phyloP scores from a whole-genome alignment of 192 early-diverging fungal species.

The Jimgerdemannia flammicorona region DNA sequence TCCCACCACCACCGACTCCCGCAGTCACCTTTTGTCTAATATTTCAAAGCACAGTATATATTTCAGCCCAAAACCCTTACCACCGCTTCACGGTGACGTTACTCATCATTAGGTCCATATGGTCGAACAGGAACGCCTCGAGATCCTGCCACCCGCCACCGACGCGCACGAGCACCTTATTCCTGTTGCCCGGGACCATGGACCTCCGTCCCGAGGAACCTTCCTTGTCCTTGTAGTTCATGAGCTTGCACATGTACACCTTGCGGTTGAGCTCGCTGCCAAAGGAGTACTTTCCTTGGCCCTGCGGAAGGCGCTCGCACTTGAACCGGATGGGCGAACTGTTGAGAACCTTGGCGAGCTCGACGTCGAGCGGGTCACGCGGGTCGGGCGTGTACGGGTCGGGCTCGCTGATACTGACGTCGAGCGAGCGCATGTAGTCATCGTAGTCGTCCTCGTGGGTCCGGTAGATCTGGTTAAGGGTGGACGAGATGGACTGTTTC shows the following conservation, averaged over 20 bases:
- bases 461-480: neutral
- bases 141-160: conserved; percentile 63
- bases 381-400: conserved; percentile 33
- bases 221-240: conserved; percentile 24
- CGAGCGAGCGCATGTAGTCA: neutral
- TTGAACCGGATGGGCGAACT: conserved; percentile 44
- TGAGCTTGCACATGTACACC: conserved; percentile 39
- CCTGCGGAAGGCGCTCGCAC: conserved; percentile 32
- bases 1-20: neutral
- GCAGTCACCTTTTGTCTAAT: neutral
- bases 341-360: conserved; percentile 51
- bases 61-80: neutral
- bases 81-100: neutral
- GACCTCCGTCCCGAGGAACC: conserved; percentile 7
- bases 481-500: neutral
- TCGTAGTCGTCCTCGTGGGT: neutral
- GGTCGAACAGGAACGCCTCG: conserved; percentile 58
- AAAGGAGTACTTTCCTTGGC: conserved; percentile 39
- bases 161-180: conserved; percentile 54
- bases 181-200: conserved; percentile 12
- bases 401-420: conserved; percentile 24
- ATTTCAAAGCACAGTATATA: neutral
- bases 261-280: conserved; percentile 47
- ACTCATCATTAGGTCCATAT: conserved; percentile 13
- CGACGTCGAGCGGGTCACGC: conserved; percentile 47